A percentile compares a stretch with the other conserved stretches of the same genome.
These are phyloP conservation scores for Diatrype stigma DNA, from an alignment of 2,329 filamentous ascomycete species.

Conservation along the genomic window DNA sequence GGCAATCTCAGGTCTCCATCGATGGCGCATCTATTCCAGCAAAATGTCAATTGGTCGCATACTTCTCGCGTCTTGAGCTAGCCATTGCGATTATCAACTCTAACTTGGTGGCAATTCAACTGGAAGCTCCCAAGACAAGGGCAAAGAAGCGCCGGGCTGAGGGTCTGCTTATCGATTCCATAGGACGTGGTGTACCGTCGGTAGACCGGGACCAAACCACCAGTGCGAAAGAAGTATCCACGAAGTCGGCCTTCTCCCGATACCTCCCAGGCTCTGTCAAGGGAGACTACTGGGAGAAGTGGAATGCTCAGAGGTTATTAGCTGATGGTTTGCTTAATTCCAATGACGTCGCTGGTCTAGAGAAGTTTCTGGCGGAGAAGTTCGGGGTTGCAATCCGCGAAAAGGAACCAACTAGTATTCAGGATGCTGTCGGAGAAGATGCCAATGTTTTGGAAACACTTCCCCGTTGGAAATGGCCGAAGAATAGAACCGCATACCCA, in stretches of 20 bases:
- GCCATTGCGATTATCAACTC: constrained; percentile 61
- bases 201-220: constrained; percentile 31
- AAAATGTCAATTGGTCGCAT: constrained; percentile 47
- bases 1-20: constrained; percentile 29
- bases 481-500: constrained; percentile 41
- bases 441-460: constrained; percentile 14
- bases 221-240: constrained; percentile 26
- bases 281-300: constrained; percentile 44
- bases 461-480: constrained; percentile 50
- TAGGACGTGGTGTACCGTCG: constrained; percentile 58
- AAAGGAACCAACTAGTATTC: constrained; percentile 12
- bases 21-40: constrained; percentile 21
- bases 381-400: constrained; percentile 41
- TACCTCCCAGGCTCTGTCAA: constrained; percentile 47
- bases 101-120: constrained; percentile 63
- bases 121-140: constrained; percentile 57
- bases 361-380: constrained; percentile 44
- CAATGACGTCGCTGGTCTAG: constrained; percentile 45
- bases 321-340: constrained; percentile 46
- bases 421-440: constrained; percentile 16
- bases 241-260: constrained; percentile 31
- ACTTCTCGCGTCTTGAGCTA: constrained; percentile 63
- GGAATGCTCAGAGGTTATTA: constrained; percentile 38
- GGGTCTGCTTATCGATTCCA: constrained; percentile 67
- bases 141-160: constrained; percentile 52